Evolutionary conservation across 1,139 yeast species (phyloP), one percentile per base, ranked within the genome.

Genomic region (Groenewaldozyma auringiensis): DNA sequence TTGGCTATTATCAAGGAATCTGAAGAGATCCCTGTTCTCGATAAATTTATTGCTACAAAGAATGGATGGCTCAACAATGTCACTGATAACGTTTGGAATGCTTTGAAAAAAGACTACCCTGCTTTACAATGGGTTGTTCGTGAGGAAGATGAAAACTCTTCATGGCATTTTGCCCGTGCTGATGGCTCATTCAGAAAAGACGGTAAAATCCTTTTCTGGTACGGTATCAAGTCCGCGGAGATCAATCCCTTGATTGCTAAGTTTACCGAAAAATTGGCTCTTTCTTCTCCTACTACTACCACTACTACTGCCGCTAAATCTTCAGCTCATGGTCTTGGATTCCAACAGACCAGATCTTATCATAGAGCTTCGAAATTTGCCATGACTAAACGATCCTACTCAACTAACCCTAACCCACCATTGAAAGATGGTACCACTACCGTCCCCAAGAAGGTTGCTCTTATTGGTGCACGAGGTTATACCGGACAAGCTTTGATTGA

Each of bases 61-160:
- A 78, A 85, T 49, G 97, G 97, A 40, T 92, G 99, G 99, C 79
- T 92, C 63, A 92, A 92, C 71, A 92, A 89, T 57, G 96, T 92
- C 49, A 84, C 96, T 48, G 99, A 92, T 60, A 92, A 89, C 66
- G 84, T 94, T 49, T 92, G 94, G 78, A 77, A 75, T 47, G 80
- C 95, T 17, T 75, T 92, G 56, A 79, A 75, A 56, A 83, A 82
- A 60, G 95, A 89, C 62, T 83, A 78, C 65, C 57, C 73, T 35
- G 67, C 79, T 13, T 73, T 94, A 54, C 88, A 81, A 64, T 92
- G 98, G 98, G 76, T 81, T 42, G 94, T 88, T 40, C 76, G 81
- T 57, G 97, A 92, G 66, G 88, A 83, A 57, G 96, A 89, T 63
- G 80, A 89, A 51, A 89, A 92, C 64, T 77, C 92, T 53, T 70